These are phyloP conservation scores for Climacium dendroides DNA, from an alignment of 225 moss, liverwort and hornwort species.

Conservation along the genomic window DNA sequence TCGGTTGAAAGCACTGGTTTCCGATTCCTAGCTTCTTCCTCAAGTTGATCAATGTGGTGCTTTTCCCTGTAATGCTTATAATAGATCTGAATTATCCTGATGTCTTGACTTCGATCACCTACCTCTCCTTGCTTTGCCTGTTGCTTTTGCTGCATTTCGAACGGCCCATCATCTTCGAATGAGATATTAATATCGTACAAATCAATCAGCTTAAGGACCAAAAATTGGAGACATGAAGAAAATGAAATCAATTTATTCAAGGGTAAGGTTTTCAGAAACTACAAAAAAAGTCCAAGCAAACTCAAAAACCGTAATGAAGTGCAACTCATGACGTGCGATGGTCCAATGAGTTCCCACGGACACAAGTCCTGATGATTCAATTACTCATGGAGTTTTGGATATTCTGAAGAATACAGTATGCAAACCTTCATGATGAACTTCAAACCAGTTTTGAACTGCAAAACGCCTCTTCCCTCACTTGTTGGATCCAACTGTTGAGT, in stretches of 20 bases:
- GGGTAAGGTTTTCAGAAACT: background rate
- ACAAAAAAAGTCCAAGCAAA: background rate
- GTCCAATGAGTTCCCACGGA: background rate
- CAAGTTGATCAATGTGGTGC: slow-evolving; percentile 34
- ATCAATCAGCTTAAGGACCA: background rate
- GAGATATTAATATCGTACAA: background rate
- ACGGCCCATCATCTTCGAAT: background rate
- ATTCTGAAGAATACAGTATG: background rate
- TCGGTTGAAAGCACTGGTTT: slow-evolving; percentile 1
- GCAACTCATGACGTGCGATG: background rate
- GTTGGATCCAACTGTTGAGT: slow-evolving; percentile 81
- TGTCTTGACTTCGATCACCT: slow-evolving; percentile 44
- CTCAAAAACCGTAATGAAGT: background rate
- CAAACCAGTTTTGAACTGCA: slow-evolving; percentile 87
- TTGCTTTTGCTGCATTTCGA: slow-evolving; percentile 37
- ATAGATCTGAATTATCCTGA: slow-evolving; percentile 36
- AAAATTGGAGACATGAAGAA: background rate
- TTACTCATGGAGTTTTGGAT: background rate
- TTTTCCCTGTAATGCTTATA: slow-evolving; percentile 26
- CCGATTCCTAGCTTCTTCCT: slow-evolving; percentile 23
- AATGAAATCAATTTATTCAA: background rate
- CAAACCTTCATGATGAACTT: slow-evolving; percentile 72
- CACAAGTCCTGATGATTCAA: background rate
- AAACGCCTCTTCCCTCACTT: slow-evolving; percentile 86
- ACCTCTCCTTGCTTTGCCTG: slow-evolving; percentile 17